Evolutionary conservation across 768 basidiomycete species (phyloP), one percentile per base, ranked within the genome.

Genomic region (Agaricus blazei): DNA sequence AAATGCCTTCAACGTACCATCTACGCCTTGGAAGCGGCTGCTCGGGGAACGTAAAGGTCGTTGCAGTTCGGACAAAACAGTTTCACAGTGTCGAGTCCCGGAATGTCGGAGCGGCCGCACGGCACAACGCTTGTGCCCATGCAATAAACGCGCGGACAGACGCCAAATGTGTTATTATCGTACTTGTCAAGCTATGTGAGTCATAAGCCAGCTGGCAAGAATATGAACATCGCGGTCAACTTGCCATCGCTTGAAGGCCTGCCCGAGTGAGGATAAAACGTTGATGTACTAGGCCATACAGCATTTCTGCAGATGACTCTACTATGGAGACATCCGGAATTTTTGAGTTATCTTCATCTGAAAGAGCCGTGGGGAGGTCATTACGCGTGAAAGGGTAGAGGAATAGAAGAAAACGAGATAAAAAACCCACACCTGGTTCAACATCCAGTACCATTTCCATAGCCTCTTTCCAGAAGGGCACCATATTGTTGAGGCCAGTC

Each of bases 361-460:
- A 56, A 48, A 56, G 54, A 50, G 66, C 66, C 65, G 63, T 60
- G 61, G 59, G 64, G 60, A 59, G 54, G 59, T 64, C 51, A 55
- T 52, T 37, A 62, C 48, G 31, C 41, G 50, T 36, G 57, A 54
- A 50, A 51, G 19, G 44, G 38, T 23, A 34, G 23, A 9, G 29
- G 19, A 43, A 34, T 3, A 27, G 24, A 48, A 41, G 53, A 63
- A 61, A 58, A 61, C 47, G 51, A 56, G 43, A 41, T 34, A 34
- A 64, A 60, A 60, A 65, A 64, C 62, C 61, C 86, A 69, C 68
- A 95, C 96, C 94, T 77, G 97, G 93, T 72, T 99, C 97, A 51
- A 98, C 96, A 73, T 99, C 97, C 61, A 99, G 72, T 14, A 99
- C 93, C 97, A 99, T 99, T 75, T 99, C 97, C 88, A 99, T 90